Evolutionary conservation across 768 basidiomycete species (phyloP).

Genomic region (Hypholoma fasciculare): DNA sequence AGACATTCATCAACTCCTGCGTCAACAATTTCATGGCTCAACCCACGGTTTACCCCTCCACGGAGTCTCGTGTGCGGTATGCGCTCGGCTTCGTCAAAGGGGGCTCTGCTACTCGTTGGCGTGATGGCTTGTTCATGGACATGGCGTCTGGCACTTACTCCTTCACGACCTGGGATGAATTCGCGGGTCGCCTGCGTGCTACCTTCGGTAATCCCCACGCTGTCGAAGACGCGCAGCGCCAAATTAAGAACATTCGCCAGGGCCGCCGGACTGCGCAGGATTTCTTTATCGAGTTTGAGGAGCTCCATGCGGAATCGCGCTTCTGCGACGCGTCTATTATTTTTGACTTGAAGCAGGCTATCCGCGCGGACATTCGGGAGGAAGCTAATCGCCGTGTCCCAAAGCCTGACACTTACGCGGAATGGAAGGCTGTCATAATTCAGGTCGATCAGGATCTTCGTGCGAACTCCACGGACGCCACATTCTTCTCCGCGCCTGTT

Average conservation of each 20-base stretch:
- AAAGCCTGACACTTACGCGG: not conserved
- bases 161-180: not conserved
- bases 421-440: not conserved
- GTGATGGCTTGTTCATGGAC: not conserved
- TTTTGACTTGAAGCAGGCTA: not conserved
- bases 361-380: not conserved
- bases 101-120: not conserved
- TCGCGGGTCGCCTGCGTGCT: not conserved
- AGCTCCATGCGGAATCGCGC: not conserved
- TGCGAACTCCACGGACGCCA: not conserved
- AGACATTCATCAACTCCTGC: not conserved
- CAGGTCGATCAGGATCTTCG: not conserved
- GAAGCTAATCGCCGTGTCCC: not conserved
- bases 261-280: not conserved
- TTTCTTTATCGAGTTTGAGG: constrained; percentile 1
- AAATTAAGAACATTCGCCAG: not conserved
- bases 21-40: not conserved
- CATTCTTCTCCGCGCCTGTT: not conserved
- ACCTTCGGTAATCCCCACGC: not conserved
- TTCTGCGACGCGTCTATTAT: not conserved
- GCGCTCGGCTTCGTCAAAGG: not conserved
- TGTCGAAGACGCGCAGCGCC: not conserved
- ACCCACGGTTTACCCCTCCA: not conserved
- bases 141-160: not conserved
- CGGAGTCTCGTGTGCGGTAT: not conserved